phyloP scores from a whole-genome alignment of 768 basidiomycete species.

The Boletus vinaceobasis region DNA sequence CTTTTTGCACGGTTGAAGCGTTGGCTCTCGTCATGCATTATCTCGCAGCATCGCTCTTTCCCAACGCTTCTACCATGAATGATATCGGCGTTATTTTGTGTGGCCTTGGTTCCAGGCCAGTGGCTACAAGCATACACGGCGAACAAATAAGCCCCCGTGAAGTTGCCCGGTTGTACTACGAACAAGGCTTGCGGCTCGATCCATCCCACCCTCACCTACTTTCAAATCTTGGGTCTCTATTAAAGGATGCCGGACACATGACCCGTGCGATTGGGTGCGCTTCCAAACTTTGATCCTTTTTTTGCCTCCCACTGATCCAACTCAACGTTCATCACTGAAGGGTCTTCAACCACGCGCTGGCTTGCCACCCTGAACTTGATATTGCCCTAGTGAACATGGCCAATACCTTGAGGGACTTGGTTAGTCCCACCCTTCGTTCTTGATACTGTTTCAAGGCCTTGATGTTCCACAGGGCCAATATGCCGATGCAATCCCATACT shows the following conservation, averaged over 20 bases:
- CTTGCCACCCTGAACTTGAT: constrained; percentile 44
- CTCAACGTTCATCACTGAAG: constrained; percentile 18
- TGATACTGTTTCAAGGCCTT: neutral
- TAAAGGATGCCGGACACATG: constrained; percentile 46
- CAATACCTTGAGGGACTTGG: constrained; percentile 48
- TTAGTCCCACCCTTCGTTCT: constrained; percentile 17
- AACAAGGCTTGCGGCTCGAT: constrained; percentile 42
- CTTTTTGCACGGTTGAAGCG: constrained; percentile 33
- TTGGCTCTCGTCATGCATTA: constrained; percentile 47
- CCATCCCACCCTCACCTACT: constrained; percentile 47
- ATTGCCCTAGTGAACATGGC: constrained; percentile 51
- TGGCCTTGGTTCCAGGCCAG: constrained; percentile 25
- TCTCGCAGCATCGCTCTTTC: constrained; percentile 42
- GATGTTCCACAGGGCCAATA: constrained; percentile 33
- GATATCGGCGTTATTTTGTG: constrained; percentile 50
- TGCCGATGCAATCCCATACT: constrained; percentile 44
- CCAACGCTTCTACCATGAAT: constrained; percentile 46
- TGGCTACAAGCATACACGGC: constrained; percentile 17
- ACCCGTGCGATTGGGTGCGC: constrained; percentile 41
- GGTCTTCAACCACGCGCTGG: constrained; percentile 39
- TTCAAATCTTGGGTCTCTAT: constrained; percentile 48
- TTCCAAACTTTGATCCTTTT: neutral
- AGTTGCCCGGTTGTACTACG: constrained; percentile 44
- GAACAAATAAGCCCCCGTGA: constrained; percentile 28
- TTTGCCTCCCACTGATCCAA: constrained; percentile 2